Evolutionary conservation across 225 moss, liverwort and hornwort species (phyloP).

Genomic region (Polytrichum formosum): DNA sequence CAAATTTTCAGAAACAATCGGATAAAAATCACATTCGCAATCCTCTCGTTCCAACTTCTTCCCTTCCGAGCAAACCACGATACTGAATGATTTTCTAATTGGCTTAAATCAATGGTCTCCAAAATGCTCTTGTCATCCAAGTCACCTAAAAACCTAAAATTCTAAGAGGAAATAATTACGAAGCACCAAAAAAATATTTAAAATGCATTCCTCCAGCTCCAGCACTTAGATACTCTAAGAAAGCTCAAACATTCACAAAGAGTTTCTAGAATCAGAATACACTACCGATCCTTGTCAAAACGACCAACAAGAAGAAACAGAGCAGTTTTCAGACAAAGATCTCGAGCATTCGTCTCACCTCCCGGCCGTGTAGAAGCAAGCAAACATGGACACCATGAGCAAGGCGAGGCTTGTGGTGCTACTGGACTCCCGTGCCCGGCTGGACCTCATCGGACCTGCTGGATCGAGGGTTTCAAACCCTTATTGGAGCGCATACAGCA

Average conservation of each 20-base stretch:
- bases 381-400: constrained; percentile 53
- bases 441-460: constrained; percentile 39
- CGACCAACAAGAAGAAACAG: background rate
- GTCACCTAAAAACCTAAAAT: too few species aligned
- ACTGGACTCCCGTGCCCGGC: constrained; percentile 25
- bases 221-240: too few species aligned
- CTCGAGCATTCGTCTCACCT: constrained; percentile 17
- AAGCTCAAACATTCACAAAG: background rate
- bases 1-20: too few species aligned
- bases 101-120: too few species aligned
- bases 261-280: background rate
- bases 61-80: too few species aligned
- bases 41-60: too few species aligned
- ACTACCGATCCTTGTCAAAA: background rate
- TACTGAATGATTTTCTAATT: too few species aligned
- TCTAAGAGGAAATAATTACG: too few species aligned
- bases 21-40: too few species aligned
- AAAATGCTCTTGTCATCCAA: too few species aligned
- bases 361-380: constrained; percentile 54
- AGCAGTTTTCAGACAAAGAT: background rate
- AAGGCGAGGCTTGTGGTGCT: constrained; percentile 36
- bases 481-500: background rate
- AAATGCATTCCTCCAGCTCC: too few species aligned
- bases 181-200: too few species aligned
- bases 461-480: background rate